A percentile compares a stretch with the other conserved stretches of the same genome.
phyloP scores from a whole-genome alignment of 768 basidiomycete genomes.

The Trametes gibbosa region DNA sequence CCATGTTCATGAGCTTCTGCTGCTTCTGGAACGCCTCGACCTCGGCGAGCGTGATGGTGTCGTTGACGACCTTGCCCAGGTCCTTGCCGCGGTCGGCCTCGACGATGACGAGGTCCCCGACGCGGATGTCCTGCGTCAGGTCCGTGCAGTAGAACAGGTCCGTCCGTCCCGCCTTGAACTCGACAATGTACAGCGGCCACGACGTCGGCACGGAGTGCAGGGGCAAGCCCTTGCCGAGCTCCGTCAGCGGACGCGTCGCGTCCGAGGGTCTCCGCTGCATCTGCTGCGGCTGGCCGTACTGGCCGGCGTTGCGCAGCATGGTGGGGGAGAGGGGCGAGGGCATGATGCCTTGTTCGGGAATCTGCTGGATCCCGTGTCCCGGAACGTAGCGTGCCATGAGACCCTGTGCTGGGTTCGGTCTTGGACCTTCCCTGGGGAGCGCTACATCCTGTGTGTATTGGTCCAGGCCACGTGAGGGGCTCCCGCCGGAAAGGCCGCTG shows the following conservation, averaged over 20 bases:
- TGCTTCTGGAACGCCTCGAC: constrained; percentile 88
- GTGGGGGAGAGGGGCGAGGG: constrained; percentile 61
- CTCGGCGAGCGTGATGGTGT: constrained; percentile 84
- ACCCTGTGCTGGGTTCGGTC: constrained; percentile 28
- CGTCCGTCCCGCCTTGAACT: constrained; percentile 96
- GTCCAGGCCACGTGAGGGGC: constrained; percentile 47
- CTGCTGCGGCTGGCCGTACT: constrained; percentile 15
- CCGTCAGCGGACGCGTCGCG: constrained; percentile 37
- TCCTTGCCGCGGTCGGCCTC: constrained; percentile 96
- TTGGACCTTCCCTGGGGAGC: constrained; percentile 28
- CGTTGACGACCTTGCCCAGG: constrained; percentile 88
- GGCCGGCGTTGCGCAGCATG: constrained; percentile 14
- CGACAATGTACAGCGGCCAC: constrained; percentile 92
- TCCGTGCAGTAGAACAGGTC: constrained; percentile 92
- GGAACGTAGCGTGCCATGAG: constrained; percentile 62
- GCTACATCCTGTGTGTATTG: constrained; percentile 38
- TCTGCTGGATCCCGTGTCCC: constrained; percentile 62
- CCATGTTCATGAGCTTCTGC: constrained; percentile 48
- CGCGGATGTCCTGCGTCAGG: constrained; percentile 57
- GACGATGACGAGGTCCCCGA: constrained; percentile 93
- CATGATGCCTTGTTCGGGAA: constrained; percentile 38
- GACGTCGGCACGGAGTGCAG: constrained; percentile 77
- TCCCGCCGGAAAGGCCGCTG: constrained; percentile 51
- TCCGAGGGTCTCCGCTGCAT: constrained; percentile 41
- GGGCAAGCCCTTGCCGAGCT: constrained; percentile 88